Evolutionary conservation across 108 stramenopile genomes (phyloP).

Genomic region (Epipyxis sp.): DNA sequence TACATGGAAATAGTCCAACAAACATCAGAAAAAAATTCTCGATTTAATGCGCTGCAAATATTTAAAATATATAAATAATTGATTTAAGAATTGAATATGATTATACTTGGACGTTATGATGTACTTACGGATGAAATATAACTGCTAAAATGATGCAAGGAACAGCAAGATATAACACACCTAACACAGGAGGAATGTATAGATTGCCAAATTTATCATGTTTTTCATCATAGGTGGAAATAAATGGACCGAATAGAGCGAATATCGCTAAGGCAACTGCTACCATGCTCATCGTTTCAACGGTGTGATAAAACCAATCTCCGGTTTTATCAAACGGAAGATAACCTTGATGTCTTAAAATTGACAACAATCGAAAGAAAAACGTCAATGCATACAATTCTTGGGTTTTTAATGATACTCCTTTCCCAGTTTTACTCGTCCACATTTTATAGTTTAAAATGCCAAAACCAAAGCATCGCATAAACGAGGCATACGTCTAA

Average conservation of each 20-base stretch:
- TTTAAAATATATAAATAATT: not conserved
- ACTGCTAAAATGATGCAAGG: constrained; percentile 76
- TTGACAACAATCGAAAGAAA: constrained; percentile 84
- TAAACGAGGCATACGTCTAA: constrained; percentile 91
- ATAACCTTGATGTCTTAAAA: constrained; percentile 94
- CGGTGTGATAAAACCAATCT: constrained; percentile 93
- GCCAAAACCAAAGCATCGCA: constrained; percentile 85
- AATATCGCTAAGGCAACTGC: constrained; percentile 70
- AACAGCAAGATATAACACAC: constrained; percentile 27
- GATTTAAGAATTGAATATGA: not conserved
- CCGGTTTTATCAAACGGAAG: constrained; percentile 97
- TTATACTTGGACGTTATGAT: not conserved
- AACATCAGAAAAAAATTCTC: constrained; percentile 86
- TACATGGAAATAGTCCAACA: constrained; percentile 98
- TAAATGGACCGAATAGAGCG: constrained; percentile 73
- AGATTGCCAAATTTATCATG: constrained; percentile 85
- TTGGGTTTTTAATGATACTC: constrained; percentile 87
- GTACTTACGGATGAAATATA: constrained; percentile 37
- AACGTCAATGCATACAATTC: constrained; percentile 85
- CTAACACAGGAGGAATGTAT: constrained; percentile 35
- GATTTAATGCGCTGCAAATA: constrained; percentile 71
- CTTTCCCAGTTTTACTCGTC: constrained; percentile 66
- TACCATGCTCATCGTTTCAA: constrained; percentile 76
- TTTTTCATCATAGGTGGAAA: constrained; percentile 77
- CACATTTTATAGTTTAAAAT: constrained; percentile 86